These are phyloP conservation scores for Dictyostelium capitatum DNA, from an alignment of 78 protist genomes.

Conservation along the genomic window DNA sequence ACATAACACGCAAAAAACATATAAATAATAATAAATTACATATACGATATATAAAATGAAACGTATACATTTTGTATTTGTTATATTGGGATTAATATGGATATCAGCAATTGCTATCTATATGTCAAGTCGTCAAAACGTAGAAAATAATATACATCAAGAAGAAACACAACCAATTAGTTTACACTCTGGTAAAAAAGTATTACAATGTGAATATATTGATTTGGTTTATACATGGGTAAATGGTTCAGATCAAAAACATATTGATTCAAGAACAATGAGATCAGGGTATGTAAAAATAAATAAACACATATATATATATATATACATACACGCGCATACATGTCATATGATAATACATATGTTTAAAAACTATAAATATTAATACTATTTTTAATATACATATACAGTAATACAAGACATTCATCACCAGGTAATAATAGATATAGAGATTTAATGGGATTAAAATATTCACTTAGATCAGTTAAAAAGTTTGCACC, in stretches of 20 bases:
- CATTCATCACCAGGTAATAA: constrained; percentile 45
- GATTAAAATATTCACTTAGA: constrained; percentile 56
- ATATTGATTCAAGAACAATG: constrained; percentile 23
- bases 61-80: constrained; percentile 32
- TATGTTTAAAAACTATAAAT: too few relatives aligned
- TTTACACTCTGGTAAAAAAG: background rate
- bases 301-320: too few relatives aligned
- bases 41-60: constrained; percentile 13
- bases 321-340: too few relatives aligned
- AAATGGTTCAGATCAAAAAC: constrained; percentile 29
- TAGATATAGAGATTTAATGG: constrained; percentile 77
- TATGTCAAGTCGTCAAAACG: constrained; percentile 5
- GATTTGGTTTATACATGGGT: constrained; percentile 54
- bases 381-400: background rate
- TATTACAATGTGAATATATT: constrained; percentile 18
- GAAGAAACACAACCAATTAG: background rate
- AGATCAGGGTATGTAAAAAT: constrained; percentile 23
- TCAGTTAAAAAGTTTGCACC: constrained; percentile 62
- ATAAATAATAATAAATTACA: background rate
- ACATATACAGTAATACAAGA: background rate
- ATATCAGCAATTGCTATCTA: constrained; percentile 1
- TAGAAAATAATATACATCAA: background rate
- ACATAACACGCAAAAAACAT: background rate
- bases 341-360: too few relatives aligned
- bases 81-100: constrained; percentile 20